phyloP scores from a whole-genome alignment of 2,329 filamentous ascomycete species.

The Fusarium sarcochroum region DNA sequence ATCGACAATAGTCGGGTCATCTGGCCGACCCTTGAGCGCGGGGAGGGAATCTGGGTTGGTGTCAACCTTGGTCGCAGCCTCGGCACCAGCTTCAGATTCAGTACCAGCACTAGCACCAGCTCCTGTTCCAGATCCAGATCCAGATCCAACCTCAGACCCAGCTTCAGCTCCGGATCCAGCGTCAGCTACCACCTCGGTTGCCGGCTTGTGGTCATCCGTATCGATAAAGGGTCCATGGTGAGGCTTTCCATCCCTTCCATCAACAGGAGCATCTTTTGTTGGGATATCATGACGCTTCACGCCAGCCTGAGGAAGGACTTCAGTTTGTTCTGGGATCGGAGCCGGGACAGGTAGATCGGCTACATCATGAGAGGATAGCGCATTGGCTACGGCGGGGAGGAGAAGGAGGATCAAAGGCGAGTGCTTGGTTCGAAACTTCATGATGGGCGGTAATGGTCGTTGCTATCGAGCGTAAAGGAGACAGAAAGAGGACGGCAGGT shows the following conservation, averaged over 20 bases:
- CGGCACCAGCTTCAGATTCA: constrained; percentile 10
- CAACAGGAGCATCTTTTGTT: constrained; percentile 86
- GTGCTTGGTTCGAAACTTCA: constrained; percentile 71
- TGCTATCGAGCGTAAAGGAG: neutral
- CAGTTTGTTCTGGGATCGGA: constrained; percentile 47
- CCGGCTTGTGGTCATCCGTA: constrained; percentile 56
- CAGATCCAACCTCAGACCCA: constrained; percentile 24
- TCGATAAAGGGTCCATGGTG: constrained; percentile 87
- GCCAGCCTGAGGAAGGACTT: constrained; percentile 45
- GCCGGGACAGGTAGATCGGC: constrained; percentile 44
- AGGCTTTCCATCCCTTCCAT: constrained; percentile 93
- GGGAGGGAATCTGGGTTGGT: constrained; percentile 58
- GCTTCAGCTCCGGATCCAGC: constrained; percentile 6
- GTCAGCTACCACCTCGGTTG: constrained; percentile 43
- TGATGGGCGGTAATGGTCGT: constrained; percentile 54
- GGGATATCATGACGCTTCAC: constrained; percentile 58
- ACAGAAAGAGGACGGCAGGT: constrained; percentile 13
- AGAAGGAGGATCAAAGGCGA: constrained; percentile 73
- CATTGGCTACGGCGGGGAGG: constrained; percentile 67
- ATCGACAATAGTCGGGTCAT: constrained; percentile 67
- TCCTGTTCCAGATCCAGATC: constrained; percentile 13
- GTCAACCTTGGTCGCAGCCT: constrained; percentile 37
- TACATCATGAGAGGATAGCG: constrained; percentile 54
- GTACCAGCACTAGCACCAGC: constrained; percentile 2
- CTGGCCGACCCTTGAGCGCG: constrained; percentile 63